Conservation (phyloP, 176 grass and related monocot genomes). For the Saccharum spontaneum region DNA sequence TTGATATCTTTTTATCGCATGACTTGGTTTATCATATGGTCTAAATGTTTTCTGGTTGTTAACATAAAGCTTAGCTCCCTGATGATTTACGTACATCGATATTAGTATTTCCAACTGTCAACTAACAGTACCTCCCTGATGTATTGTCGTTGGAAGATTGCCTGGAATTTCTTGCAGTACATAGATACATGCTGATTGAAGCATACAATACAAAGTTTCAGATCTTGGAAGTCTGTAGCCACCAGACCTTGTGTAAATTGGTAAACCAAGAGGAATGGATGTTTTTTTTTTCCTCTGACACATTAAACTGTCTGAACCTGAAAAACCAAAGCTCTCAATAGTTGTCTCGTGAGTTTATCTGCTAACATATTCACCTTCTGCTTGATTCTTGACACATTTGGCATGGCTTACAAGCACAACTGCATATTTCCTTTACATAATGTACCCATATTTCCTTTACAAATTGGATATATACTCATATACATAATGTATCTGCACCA, state of each 20-base stretch:
- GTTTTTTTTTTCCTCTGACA: background rate
- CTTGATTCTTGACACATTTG: slow-evolving; percentile 14
- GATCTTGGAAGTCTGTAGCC: background rate
- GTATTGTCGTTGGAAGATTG: background rate
- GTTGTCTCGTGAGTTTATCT: background rate
- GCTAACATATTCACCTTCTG: background rate
- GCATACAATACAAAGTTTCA: background rate
- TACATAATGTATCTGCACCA: slow-evolving; percentile 9
- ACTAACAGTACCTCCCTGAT: background rate
- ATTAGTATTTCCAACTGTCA: background rate
- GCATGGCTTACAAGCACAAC: background rate
- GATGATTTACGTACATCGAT: background rate
- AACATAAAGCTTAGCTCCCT: background rate
- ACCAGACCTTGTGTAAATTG: background rate
- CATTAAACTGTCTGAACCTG: background rate
- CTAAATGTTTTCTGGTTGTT: background rate
- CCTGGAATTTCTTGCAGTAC: background rate
- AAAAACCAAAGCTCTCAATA: background rate
- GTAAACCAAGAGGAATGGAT: background rate
- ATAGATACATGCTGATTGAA: background rate
- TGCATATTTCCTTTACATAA: slow-evolving; percentile 29
- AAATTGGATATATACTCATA: slow-evolving; percentile 9
- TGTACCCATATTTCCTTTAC: background rate
- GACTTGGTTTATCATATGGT: slow-evolving; percentile 1
- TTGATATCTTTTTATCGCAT: background rate